Conservation (phyloP, 805 yeast genomes). For the Candida insectorum region DNA sequence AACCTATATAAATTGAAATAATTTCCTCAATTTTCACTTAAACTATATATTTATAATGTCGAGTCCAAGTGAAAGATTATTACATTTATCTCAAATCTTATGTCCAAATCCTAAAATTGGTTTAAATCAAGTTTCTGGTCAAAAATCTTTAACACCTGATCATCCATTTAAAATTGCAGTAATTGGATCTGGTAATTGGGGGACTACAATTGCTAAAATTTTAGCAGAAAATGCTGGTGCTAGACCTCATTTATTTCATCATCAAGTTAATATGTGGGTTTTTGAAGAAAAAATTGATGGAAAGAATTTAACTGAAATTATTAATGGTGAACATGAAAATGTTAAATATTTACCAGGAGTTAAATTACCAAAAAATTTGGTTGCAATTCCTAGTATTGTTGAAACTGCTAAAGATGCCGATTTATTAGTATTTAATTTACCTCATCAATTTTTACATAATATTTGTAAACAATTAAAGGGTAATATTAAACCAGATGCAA, state of each 20-base stretch:
- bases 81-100: slow-evolving; percentile 26
- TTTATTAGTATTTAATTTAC: slow-evolving; percentile 42
- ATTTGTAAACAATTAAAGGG: slow-evolving; percentile 39
- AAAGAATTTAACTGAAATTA: slow-evolving; percentile 40
- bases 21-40: too few relatives aligned
- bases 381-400: slow-evolving; percentile 38
- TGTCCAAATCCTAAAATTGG: slow-evolving; percentile 12
- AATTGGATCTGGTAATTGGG: slow-evolving; percentile 48
- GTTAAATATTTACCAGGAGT: slow-evolving; percentile 44
- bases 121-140: slow-evolving; percentile 9
- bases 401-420: slow-evolving; percentile 39
- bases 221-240: slow-evolving; percentile 41
- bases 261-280: slow-evolving; percentile 45
- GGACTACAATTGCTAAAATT: slow-evolving; percentile 45
- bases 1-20: slow-evolving; percentile 2
- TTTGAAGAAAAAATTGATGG: slow-evolving; percentile 41
- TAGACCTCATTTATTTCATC: slow-evolving; percentile 36
- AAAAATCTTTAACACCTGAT: slow-evolving; percentile 16
- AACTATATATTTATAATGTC: too few relatives aligned
- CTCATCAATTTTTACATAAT: slow-evolving; percentile 43
- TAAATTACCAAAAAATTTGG: slow-evolving; percentile 38
- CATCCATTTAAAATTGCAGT: slow-evolving; percentile 35
- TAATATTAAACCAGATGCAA: slow-evolving; percentile 30
- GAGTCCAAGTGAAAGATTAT: slow-evolving; percentile 24
- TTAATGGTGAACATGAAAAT: slow-evolving; percentile 41